A percentile compares a stretch with the other conserved stretches of the same genome.
Evolutionary conservation across 176 grass and related monocot genomes (phyloP).

Genomic region (Echinochloa phyllopogon): DNA sequence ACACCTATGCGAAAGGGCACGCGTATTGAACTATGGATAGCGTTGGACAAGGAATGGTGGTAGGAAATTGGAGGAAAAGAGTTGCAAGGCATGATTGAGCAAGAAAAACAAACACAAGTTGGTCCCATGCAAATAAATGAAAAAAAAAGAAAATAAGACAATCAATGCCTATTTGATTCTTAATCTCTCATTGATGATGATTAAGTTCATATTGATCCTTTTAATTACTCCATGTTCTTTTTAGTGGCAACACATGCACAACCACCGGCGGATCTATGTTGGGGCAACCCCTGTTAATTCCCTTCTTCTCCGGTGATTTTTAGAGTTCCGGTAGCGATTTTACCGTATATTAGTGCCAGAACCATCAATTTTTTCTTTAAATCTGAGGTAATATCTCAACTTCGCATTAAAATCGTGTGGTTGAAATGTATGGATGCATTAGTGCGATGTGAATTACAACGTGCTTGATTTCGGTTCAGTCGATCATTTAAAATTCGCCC

Average conservation of each 20-base stretch:
- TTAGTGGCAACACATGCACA: neutral
- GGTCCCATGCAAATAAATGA: neutral
- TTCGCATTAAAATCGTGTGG: too few relatives aligned
- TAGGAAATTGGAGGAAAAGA: neutral
- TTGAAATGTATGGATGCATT: too few relatives aligned
- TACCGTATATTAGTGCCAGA: too few relatives aligned
- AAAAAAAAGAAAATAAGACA: neutral
- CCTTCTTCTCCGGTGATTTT: too few relatives aligned
- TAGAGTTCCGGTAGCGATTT: too few relatives aligned
- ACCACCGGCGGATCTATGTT: too few relatives aligned
- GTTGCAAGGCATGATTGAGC: conserved; percentile 6
- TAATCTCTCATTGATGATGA: neutral
- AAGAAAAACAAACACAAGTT: neutral
- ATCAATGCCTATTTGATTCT: neutral
- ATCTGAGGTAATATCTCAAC: too few relatives aligned
- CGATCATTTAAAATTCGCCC: too few relatives aligned
- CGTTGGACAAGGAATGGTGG: neutral
- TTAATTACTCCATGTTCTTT: neutral
- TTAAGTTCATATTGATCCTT: neutral
- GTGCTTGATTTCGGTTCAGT: too few relatives aligned
- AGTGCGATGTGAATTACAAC: too few relatives aligned
- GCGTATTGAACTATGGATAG: conserved; percentile 30
- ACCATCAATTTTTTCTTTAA: too few relatives aligned
- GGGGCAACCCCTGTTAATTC: too few relatives aligned
- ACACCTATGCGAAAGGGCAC: neutral